A percentile compares a stretch with the other conserved stretches of the same genome.
phyloP scores from a whole-genome alignment of 2,329 filamentous ascomycete species.

The Colletotrichum chlorophyti region DNA sequence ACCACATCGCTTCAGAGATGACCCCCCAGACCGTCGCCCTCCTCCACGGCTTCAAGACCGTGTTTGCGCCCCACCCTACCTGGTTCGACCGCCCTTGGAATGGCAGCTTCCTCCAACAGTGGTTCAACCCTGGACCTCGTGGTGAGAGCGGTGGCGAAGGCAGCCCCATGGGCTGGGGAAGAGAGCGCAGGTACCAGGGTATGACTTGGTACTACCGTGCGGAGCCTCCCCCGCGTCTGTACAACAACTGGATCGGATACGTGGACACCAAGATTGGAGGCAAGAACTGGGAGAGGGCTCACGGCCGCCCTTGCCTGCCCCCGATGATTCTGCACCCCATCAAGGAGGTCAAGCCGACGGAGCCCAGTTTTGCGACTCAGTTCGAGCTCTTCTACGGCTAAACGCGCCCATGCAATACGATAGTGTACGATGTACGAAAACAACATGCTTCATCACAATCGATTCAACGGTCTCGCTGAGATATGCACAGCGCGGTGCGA shows the following conservation, averaged over 20 bases:
- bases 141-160: conserved; percentile 61
- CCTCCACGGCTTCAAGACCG: conserved; percentile 79
- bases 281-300: conserved; percentile 58
- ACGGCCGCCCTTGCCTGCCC: conserved; percentile 65
- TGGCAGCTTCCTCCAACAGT: conserved; percentile 58
- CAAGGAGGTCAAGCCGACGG: conserved; percentile 62
- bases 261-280: conserved; percentile 62
- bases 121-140: conserved; percentile 66
- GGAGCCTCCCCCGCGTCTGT: conserved; percentile 62
- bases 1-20: conserved; percentile 84
- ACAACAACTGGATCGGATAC: conserved; percentile 70
- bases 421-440: conserved; percentile 28
- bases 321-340: conserved; percentile 66
- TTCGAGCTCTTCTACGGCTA: conserved; percentile 48
- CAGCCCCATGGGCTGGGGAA: conserved; percentile 66
- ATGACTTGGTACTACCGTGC: conserved; percentile 68
- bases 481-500: not conserved
- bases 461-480: not conserved
- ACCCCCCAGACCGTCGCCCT: conserved; percentile 75
- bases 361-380: conserved; percentile 46
- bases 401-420: conserved; percentile 28
- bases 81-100: conserved; percentile 80
- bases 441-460: conserved; percentile 8
- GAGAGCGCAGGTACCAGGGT: conserved; percentile 63
- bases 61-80: conserved; percentile 79